Percentiles rank a stretch among this genome's conserved stretches.
phyloP scores from a whole-genome alignment of 2,329 filamentous ascomycete species.

The Coleophoma eucalyptorum region DNA sequence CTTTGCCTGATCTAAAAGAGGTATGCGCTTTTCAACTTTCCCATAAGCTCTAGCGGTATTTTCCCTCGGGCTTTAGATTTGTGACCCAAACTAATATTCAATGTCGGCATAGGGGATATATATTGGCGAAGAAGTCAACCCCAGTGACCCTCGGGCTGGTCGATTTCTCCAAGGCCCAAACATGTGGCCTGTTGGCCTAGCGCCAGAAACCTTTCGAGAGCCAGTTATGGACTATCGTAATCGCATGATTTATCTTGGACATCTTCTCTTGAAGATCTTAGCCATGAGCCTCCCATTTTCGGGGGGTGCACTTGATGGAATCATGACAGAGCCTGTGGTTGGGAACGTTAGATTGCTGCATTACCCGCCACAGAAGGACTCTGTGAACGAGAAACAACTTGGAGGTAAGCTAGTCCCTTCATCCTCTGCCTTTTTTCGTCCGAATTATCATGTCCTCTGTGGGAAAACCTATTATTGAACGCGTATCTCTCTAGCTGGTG shows the following conservation, averaged over 20 bases:
- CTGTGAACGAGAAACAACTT: constrained; percentile 8
- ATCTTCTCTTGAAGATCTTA: constrained; percentile 33
- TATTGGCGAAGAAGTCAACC: constrained; percentile 33
- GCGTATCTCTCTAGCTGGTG: constrained; percentile 27
- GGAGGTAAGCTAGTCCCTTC: constrained; percentile 1
- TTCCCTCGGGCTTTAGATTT: not conserved
- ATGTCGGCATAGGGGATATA: constrained; percentile 25
- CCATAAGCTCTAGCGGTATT: too few relatives aligned
- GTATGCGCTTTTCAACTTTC: constrained; percentile 5
- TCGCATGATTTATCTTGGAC: constrained; percentile 29
- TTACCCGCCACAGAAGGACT: constrained; percentile 36
- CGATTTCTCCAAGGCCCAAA: constrained; percentile 36
- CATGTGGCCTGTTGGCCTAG: constrained; percentile 32
- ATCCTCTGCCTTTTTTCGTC: constrained; percentile 13
- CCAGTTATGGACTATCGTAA: constrained; percentile 36
- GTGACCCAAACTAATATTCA: not conserved
- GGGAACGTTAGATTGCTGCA: constrained; percentile 40
- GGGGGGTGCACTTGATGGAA: constrained; percentile 35
- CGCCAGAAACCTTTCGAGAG: constrained; percentile 29
- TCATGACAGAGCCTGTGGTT: constrained; percentile 32
- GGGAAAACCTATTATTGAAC: too few relatives aligned
- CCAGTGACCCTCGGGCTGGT: constrained; percentile 28
- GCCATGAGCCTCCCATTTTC: constrained; percentile 37
- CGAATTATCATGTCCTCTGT: constrained; percentile 19
- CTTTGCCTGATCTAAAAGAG: constrained; percentile 40